phyloP scores from a whole-genome alignment of 208 protist genomes.

The Acanthamoeba triangularis region DNA sequence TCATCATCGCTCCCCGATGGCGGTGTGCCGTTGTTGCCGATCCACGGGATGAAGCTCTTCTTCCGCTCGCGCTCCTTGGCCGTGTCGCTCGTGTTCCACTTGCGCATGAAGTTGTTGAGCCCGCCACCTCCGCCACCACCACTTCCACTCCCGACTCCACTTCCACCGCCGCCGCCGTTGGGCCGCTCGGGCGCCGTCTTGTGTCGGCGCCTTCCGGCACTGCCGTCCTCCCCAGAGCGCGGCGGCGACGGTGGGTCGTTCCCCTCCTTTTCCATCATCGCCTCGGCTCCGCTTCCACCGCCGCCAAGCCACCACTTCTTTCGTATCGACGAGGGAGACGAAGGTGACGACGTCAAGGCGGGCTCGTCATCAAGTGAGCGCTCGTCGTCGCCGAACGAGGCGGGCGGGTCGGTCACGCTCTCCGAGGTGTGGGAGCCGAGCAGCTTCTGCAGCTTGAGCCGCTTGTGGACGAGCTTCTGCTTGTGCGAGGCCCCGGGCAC shows the following conservation, averaged over 20 bases:
- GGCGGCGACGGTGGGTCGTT: not conserved
- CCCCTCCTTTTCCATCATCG: too few relatives aligned
- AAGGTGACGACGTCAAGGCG: not conserved
- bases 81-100: not conserved
- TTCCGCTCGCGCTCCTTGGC: not conserved
- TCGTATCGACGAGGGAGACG: not conserved
- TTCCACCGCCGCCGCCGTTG: not conserved
- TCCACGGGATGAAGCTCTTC: not conserved
- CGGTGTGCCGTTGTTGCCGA: not conserved
- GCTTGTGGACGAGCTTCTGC: constrained; percentile 25
- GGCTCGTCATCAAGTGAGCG: not conserved
- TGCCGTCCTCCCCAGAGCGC: too few relatives aligned
- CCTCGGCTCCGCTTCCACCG: not conserved
- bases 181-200: not conserved
- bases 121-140: not conserved
- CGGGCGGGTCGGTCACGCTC: not conserved
- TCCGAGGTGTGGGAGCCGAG: not conserved
- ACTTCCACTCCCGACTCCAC: too few relatives aligned
- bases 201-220: not conserved
- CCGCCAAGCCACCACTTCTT: not conserved
- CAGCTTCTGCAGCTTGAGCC: constrained; percentile 46
- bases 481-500: constrained; percentile 30
- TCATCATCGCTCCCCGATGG: not conserved
- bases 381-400: not conserved
- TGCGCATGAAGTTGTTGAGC: not conserved